A percentile compares a stretch with the other conserved stretches of the same genome.
Evolutionary conservation across 305 asterid genomes (phyloP).

Genomic region (Solanum hybrid): DNA sequence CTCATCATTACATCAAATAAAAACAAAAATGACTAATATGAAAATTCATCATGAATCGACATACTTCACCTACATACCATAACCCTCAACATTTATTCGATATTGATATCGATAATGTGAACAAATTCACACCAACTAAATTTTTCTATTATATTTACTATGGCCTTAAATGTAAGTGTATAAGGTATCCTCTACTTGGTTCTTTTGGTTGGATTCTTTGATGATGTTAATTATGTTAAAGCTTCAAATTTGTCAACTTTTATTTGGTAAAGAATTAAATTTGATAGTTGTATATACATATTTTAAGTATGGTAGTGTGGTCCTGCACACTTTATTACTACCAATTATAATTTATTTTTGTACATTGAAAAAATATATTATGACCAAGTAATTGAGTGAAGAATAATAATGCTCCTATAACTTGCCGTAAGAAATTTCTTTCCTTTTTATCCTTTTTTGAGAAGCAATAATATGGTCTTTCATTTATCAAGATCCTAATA

Average conservation of each 20-base stretch:
- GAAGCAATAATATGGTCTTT: neutral
- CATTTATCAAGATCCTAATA: neutral
- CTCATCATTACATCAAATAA: neutral
- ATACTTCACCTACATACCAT: neutral
- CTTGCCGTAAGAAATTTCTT: neutral
- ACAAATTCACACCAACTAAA: neutral
- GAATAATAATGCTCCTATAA: neutral
- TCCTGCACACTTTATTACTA: neutral
- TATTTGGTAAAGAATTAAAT: neutral
- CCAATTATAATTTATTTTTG: neutral
- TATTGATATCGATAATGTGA: neutral
- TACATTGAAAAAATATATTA: neutral
- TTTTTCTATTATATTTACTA: neutral
- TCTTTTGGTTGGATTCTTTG: neutral
- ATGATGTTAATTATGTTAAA: neutral
- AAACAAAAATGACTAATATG: neutral
- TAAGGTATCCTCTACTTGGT: neutral
- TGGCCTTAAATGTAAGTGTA: neutral
- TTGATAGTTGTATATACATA: neutral
- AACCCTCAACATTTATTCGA: neutral
- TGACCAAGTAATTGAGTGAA: neutral
- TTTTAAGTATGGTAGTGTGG: neutral
- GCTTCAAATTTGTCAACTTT: neutral
- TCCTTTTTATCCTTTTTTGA: neutral
- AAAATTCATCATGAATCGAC: neutral